These are phyloP conservation scores for Hyaloperonospora arabidopsidis DNA, from an alignment of 352 stramenopile species.

Conservation along the genomic window DNA sequence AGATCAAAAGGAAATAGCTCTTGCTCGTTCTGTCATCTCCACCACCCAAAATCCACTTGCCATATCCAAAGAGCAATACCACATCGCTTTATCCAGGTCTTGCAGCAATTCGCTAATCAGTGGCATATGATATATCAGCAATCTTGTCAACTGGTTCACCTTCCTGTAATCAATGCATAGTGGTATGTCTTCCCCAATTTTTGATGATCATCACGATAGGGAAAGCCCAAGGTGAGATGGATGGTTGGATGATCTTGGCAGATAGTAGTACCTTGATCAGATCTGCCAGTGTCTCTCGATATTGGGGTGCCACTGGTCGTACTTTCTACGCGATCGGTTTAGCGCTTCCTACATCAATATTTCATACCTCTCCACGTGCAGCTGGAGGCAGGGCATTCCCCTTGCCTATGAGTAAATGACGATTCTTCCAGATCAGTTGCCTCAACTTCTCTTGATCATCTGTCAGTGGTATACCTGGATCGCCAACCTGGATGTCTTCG, in stretches of 20 bases:
- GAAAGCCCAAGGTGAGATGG: constrained; percentile 10
- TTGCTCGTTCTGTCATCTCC: no score
- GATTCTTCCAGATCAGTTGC: not conserved
- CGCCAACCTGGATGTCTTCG: no score
- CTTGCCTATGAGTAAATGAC: no score
- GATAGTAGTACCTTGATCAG: constrained; percentile 8
- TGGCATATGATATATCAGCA: no score
- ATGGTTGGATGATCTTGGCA: constrained; percentile 7
- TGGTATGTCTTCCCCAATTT: not conserved
- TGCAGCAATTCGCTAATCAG: no score
- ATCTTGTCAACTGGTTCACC: not conserved
- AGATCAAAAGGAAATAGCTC: no score
- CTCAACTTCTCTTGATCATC: not conserved
- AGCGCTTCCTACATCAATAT: not conserved
- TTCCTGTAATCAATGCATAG: no score
- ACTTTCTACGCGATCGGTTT: not conserved
- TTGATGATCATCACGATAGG: constrained; percentile 21
- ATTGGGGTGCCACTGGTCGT: constrained; percentile 2
- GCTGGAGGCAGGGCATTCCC: not conserved
- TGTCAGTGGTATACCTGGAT: no score
- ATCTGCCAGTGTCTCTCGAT: constrained; percentile 7
- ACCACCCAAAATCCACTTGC: no score
- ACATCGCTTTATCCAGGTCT: no score
- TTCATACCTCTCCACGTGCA: not conserved
- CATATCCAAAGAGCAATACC: no score